Evolutionary conservation across 495 filamentous ascomycete species (phyloP).

Genomic region (Geoglossum glabrum): DNA sequence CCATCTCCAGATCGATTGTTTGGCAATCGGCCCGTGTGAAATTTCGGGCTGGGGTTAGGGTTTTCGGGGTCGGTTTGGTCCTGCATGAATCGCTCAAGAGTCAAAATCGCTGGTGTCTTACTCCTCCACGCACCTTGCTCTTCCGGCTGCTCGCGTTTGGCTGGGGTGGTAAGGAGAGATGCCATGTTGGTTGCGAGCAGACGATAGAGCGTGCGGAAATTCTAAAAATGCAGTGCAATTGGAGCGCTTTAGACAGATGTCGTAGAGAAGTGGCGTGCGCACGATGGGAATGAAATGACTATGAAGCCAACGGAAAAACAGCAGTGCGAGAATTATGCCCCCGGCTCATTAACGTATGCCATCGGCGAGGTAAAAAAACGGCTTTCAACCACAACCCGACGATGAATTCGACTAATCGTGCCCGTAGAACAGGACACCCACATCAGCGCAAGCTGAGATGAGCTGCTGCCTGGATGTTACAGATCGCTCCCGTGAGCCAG

Average conservation of each 20-base stretch:
- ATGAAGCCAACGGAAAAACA: not conserved
- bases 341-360: not conserved
- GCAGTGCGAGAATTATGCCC: not conserved
- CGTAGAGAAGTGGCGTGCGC: not conserved
- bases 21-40: conserved; percentile 18
- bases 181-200: not conserved
- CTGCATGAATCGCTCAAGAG: conserved; percentile 10
- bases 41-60: conserved; percentile 12
- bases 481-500: not conserved
- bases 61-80: conserved; percentile 16
- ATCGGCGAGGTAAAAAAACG: not conserved
- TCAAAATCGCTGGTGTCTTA: not conserved
- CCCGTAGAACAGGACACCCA: not conserved
- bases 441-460: not conserved
- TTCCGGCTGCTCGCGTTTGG: not conserved
- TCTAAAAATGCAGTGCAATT: not conserved
- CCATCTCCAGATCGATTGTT: conserved; percentile 20
- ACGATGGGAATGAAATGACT: not conserved
- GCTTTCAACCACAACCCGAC: not conserved
- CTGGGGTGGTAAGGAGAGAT: conserved; percentile 1
- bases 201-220: not conserved
- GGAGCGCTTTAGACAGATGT: not conserved
- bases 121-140: not conserved
- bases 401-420: not conserved
- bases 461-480: not conserved